Base-by-base conservation (phyloP, 306 rosid genomes). In the Abrus precatorius region DNA sequence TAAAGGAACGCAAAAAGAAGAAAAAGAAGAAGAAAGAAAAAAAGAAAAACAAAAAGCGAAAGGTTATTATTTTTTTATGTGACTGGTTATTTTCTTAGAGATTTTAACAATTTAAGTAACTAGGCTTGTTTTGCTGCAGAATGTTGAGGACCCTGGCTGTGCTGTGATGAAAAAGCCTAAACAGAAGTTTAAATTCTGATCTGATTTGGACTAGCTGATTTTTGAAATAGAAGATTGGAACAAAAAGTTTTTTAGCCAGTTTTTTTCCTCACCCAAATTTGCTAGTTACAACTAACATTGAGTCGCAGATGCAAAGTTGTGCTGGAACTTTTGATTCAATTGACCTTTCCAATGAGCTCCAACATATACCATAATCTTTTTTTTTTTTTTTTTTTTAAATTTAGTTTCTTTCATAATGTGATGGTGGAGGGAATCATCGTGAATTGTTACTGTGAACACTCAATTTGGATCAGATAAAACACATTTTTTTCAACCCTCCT, bases 31-130 rank as follows among this genome's bases (percentile, higher is more conserved):
- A 84, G 29, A 78, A 78, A 60, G 82, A 75, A 27, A 80, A 90
- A 82, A 86, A 72, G 61, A 88, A 87, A 81, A 86, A 83, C 44
- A 86, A 88, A 56, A 89, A 73, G 63, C 90, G 62, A 65, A 95
- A 87, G 97, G 94, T 93, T 50, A 36, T 45, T 81, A 59, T 36
- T 41, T 53, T 32, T 64, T 69, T 64, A 66, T 49, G 71, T 78
- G 40, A 52, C 74, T 78, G 60, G 38, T 60, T 77, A 52, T 77
- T 79, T 82, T 68, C 67, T 48, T 34, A 3, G 2, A 43, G 4
- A 60, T 55, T 80, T 41, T 75, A 55, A 48, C 75, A 9, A 41
- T 49, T 28, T 72, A 11, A 59, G 11, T 50, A 61, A 80, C 75
- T 10, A 74, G 68, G 27, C 79, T 65, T 83, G 69, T 72, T 83